phyloP scores from a whole-genome alignment of 1,139 yeast genomes.

The Protomyces gravidus region DNA sequence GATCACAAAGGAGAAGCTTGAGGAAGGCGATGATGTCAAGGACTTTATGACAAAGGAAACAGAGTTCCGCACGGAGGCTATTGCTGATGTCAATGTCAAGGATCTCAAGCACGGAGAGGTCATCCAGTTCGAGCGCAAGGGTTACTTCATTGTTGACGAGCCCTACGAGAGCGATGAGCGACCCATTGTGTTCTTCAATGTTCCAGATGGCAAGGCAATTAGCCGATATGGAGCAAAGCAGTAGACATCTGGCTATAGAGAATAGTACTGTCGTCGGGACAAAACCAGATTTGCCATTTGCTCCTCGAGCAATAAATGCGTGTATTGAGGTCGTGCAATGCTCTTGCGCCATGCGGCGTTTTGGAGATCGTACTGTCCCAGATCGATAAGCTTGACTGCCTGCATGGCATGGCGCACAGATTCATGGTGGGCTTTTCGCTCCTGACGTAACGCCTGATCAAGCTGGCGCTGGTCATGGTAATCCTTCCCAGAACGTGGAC shows the following conservation, averaged over 20 bases:
- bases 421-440: not conserved
- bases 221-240: constrained; percentile 74
- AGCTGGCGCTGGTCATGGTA: not conserved
- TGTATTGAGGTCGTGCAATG: not conserved
- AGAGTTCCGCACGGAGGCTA: constrained; percentile 72
- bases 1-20: constrained; percentile 91
- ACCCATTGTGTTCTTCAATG: constrained; percentile 78
- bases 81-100: constrained; percentile 76
- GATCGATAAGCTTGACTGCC: not conserved
- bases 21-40: constrained; percentile 90
- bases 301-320: not conserved
- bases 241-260: constrained; percentile 1
- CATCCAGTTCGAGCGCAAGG: constrained; percentile 95
- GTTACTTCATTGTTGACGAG: constrained; percentile 82
- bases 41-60: constrained; percentile 87
- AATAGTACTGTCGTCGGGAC: not conserved
- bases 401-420: not conserved
- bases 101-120: constrained; percentile 77
- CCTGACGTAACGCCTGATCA: not conserved
- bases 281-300: not conserved
- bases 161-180: constrained; percentile 47
- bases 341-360: not conserved
- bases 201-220: constrained; percentile 93
- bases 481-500: not conserved
- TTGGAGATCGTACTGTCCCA: not conserved